These are phyloP conservation scores for Liriodendron chinense DNA, from an alignment of 164 flowering plant species.

Conservation along the genomic window DNA sequence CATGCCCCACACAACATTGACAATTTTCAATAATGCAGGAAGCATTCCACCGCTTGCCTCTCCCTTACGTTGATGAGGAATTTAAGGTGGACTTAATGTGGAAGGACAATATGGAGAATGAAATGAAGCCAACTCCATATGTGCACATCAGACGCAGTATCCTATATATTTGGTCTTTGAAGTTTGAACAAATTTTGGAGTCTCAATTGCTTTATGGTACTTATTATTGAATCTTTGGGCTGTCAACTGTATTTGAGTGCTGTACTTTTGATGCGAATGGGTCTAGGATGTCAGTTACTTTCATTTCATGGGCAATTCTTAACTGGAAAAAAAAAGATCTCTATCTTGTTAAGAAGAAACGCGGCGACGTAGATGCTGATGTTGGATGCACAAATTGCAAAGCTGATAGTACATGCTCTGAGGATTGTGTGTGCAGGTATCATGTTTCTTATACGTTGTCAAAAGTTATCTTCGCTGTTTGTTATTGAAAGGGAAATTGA, in stretches of 20 bases:
- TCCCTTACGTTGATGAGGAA: constrained; percentile 73
- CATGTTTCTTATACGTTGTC: neutral
- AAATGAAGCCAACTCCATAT: constrained; percentile 67
- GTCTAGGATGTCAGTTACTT: neutral
- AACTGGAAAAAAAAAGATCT: constrained; percentile 50
- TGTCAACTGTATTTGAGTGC: neutral
- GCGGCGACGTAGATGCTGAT: constrained; percentile 50
- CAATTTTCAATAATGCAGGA: constrained; percentile 43
- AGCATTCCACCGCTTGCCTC: constrained; percentile 61
- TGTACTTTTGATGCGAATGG: neutral
- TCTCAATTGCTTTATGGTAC: neutral
- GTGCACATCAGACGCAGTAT: constrained; percentile 89
- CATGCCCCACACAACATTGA: neutral
- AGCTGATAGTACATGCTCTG: constrained; percentile 43
- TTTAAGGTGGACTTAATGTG: constrained; percentile 54
- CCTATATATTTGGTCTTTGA: constrained; percentile 29
- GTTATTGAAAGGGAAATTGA: neutral
- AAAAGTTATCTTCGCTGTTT: neutral
- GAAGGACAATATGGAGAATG: constrained; percentile 46
- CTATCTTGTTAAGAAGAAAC: constrained; percentile 87
- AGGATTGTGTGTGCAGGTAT: constrained; percentile 94
- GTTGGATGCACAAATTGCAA: constrained; percentile 75
- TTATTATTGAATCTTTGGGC: neutral
- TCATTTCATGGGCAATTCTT: constrained; percentile 29
- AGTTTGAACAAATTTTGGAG: neutral